These are phyloP conservation scores for Scutellaria galericulata DNA, from an alignment of 257 asterid species.

Conservation along the genomic window DNA sequence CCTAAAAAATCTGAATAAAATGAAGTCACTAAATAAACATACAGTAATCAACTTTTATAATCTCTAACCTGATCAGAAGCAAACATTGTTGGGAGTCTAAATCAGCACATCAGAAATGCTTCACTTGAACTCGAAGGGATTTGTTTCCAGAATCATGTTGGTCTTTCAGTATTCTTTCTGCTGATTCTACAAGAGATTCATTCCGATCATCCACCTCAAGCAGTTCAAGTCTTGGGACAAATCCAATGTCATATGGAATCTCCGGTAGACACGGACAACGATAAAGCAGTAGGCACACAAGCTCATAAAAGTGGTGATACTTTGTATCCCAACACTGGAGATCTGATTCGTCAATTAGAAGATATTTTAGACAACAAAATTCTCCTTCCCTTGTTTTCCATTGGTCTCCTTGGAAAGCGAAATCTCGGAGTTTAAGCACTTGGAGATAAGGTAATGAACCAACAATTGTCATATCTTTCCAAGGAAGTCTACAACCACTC, in stretches of 20 bases:
- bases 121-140: neutral
- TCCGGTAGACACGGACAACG: neutral
- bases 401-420: neutral
- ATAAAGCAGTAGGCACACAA: neutral
- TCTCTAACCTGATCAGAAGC: no score
- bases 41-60: no score
- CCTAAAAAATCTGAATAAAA: no score
- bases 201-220: neutral
- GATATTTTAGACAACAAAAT: neutral
- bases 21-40: no score
- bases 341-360: neutral
- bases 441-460: neutral
- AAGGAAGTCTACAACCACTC: neutral
- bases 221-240: neutral
- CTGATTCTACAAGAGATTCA: neutral
- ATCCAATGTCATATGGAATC: neutral
- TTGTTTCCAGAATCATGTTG: neutral
- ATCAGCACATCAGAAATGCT: no score
- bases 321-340: neutral
- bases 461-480: neutral
- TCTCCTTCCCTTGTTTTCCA: neutral
- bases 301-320: neutral
- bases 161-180: neutral
- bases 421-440: neutral
- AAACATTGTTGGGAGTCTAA: no score